phyloP scores from a whole-genome alignment of 257 asterid species.

The Salvia hispanica region DNA sequence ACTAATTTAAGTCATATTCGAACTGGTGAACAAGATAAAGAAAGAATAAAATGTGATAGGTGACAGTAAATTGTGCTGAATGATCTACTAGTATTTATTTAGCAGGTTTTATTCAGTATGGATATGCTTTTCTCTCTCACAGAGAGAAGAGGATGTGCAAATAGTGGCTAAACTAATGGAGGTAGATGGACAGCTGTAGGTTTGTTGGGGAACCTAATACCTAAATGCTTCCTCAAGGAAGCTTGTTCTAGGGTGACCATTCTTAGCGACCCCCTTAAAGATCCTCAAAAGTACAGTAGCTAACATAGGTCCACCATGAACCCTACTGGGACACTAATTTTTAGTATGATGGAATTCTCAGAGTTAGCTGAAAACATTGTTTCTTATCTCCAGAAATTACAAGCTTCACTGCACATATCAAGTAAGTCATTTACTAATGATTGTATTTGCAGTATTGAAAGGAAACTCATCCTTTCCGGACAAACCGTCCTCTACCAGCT shows the following conservation, averaged over 20 bases:
- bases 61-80: not conserved
- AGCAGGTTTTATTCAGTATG: not conserved
- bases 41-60: not conserved
- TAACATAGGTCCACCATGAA: constrained; percentile 4
- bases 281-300: constrained; percentile 13
- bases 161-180: constrained; percentile 18
- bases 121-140: not conserved
- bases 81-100: constrained; percentile 22
- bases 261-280: constrained; percentile 15
- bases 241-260: constrained; percentile 14
- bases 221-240: constrained; percentile 12
- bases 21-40: not conserved
- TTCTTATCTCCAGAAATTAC: not conserved
- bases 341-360: constrained; percentile 16
- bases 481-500: constrained; percentile 65
- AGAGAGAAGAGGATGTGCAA: not conserved
- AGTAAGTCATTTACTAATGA: constrained; percentile 5
- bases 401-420: not conserved
- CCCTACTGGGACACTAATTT: constrained; percentile 10
- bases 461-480: constrained; percentile 87
- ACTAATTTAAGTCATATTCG: constrained; percentile 1
- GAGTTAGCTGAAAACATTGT: not conserved
- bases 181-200: not conserved
- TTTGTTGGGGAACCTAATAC: constrained; percentile 14
- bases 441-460: constrained; percentile 74